A percentile compares a stretch with the other conserved stretches of the same genome.
phyloP scores from a whole-genome alignment of 805 yeast genomes.

The Starmerella roubikii region DNA sequence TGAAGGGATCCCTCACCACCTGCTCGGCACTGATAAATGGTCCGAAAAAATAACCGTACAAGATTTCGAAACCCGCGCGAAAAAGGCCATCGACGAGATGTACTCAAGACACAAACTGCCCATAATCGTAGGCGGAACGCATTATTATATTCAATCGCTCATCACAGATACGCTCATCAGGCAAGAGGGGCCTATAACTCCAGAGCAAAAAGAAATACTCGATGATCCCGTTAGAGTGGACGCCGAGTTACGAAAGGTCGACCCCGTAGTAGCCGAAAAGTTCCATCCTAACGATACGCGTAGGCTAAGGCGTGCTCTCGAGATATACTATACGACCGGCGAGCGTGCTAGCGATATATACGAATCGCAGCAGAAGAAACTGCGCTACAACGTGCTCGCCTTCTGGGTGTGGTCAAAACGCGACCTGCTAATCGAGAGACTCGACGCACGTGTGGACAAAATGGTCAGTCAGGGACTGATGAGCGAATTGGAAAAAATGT shows the following conservation, averaged over 20 bases:
- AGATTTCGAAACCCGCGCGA: constrained; percentile 62
- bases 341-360: constrained; percentile 59
- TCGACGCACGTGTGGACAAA: constrained; percentile 68
- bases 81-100: constrained; percentile 42
- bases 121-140: constrained; percentile 90
- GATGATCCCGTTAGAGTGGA: constrained; percentile 30
- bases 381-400: constrained; percentile 33
- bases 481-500: constrained; percentile 53
- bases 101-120: constrained; percentile 61
- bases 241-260: constrained; percentile 35
- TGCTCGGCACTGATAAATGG: constrained; percentile 77
- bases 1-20: constrained; percentile 65
- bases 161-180: constrained; percentile 55
- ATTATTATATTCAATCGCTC: constrained; percentile 73
- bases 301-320: constrained; percentile 66
- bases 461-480: constrained; percentile 65
- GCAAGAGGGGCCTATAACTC: background rate
- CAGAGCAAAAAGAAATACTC: constrained; percentile 2
- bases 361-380: constrained; percentile 40
- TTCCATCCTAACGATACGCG: constrained; percentile 87
- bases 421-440: constrained; percentile 40
- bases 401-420: constrained; percentile 74
- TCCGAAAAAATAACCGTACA: constrained; percentile 53
- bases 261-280: constrained; percentile 61
- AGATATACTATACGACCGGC: constrained; percentile 58